A percentile compares a stretch with the other conserved stretches of the same genome.
These are phyloP conservation scores for Mortierella hygrophila DNA, from an alignment of 192 early-diverging fungal genomes.

Conservation along the genomic window DNA sequence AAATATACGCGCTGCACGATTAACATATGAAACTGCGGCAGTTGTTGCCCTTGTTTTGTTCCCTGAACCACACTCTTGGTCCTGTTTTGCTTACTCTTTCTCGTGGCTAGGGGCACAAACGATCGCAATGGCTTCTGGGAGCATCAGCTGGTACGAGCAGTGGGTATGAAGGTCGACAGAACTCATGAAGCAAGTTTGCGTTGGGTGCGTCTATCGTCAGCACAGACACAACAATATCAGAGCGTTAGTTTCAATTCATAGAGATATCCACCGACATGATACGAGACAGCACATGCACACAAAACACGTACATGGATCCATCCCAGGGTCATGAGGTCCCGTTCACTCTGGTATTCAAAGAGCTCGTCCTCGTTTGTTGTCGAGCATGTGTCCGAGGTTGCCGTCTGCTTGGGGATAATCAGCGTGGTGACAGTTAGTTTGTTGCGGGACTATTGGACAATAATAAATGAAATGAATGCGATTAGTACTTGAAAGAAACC, in stretches of 20 bases:
- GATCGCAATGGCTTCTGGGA: slow-evolving; percentile 94
- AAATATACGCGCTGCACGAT: neutral
- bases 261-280: neutral
- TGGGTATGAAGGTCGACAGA: slow-evolving; percentile 95
- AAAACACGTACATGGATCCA: slow-evolving; percentile 82
- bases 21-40: neutral
- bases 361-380: slow-evolving; percentile 89
- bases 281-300: neutral
- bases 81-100: slow-evolving; percentile 62
- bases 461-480: neutral
- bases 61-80: neutral
- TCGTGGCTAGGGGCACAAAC: slow-evolving; percentile 83
- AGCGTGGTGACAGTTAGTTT: slow-evolving; percentile 77
- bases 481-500: neutral
- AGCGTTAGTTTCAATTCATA: neutral
- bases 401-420: slow-evolving; percentile 91
- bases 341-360: slow-evolving; percentile 79
- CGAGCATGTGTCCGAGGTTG: slow-evolving; percentile 88
- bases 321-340: slow-evolving; percentile 85
- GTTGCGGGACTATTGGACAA: slow-evolving; percentile 62
- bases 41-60: neutral
- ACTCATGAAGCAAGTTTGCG: slow-evolving; percentile 95
- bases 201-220: slow-evolving; percentile 79
- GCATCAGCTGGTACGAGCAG: slow-evolving; percentile 89
- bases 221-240: neutral